Conservation (phyloP, 1,284 basidiomycete species). For the Volvariella volvacea region DNA sequence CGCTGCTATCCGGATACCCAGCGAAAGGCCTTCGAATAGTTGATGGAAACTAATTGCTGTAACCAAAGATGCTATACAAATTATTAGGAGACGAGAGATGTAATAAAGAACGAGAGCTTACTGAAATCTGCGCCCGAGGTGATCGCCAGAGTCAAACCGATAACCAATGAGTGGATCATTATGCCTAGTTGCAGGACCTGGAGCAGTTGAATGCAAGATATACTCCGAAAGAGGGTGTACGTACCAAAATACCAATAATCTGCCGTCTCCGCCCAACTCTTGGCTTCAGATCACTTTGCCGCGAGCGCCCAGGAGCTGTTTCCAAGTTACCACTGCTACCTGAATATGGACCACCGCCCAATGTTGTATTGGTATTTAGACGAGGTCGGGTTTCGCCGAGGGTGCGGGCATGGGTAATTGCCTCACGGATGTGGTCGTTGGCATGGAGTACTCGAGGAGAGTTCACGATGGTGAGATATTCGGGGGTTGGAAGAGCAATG, state of each 20-base stretch:
- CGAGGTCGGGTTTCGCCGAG: too few species aligned
- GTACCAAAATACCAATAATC: slow-evolving; percentile 57
- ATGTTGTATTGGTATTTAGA: too few species aligned
- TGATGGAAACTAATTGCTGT: slow-evolving; percentile 75
- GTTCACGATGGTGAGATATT: slow-evolving; percentile 15
- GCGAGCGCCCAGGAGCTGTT: neutral
- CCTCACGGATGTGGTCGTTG: neutral
- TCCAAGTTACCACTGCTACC: neutral
- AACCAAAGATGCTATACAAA: slow-evolving; percentile 52
- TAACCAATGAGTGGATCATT: slow-evolving; percentile 78
- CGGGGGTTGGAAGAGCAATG: slow-evolving; percentile 6
- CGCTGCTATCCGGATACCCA: slow-evolving; percentile 69
- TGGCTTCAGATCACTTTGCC: slow-evolving; percentile 19
- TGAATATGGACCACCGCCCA: too few species aligned
- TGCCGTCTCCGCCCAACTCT: slow-evolving; percentile 48
- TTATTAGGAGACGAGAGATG: slow-evolving; percentile 5
- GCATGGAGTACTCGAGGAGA: slow-evolving; percentile 17
- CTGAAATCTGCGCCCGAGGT: slow-evolving; percentile 64
- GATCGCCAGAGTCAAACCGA: slow-evolving; percentile 66
- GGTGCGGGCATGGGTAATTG: neutral
- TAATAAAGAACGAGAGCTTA: slow-evolving; percentile 26
- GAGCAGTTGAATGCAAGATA: slow-evolving; percentile 1
- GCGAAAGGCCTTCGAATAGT: slow-evolving; percentile 71
- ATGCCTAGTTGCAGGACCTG: slow-evolving; percentile 73
- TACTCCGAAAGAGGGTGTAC: slow-evolving; percentile 11